A percentile compares a stretch with the other conserved stretches of the same genome.
These are phyloP conservation scores for Warburgia ugandensis DNA, from an alignment of 164 flowering plant genomes.

Conservation along the genomic window DNA sequence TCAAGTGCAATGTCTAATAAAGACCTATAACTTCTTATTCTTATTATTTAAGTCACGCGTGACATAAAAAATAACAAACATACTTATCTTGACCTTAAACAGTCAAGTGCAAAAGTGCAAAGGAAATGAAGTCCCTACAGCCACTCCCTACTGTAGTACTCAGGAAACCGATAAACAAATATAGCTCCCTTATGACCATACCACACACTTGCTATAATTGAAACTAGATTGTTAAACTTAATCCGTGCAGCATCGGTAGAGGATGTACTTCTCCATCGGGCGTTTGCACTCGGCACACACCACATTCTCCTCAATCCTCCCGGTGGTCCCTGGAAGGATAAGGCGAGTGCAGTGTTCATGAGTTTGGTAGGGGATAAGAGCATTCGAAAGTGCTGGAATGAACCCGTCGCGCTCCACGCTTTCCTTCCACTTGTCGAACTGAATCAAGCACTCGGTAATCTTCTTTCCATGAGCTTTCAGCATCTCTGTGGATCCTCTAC, in stretches of 20 bases:
- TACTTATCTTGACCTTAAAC: no score
- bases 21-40: no score
- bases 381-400: constrained; percentile 34
- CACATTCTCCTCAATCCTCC: constrained; percentile 42
- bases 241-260: constrained; percentile 59
- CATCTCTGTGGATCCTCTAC: constrained; percentile 36
- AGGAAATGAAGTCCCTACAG: no score
- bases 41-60: no score
- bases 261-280: constrained; percentile 66
- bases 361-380: constrained; percentile 25
- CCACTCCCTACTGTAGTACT: no score
- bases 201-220: no score
- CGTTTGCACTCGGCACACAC: constrained; percentile 61
- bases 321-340: constrained; percentile 46
- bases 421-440: constrained; percentile 36
- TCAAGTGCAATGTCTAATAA: no score
- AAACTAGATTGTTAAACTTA: no score
- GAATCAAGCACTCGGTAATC: constrained; percentile 19
- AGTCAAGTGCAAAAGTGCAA: no score
- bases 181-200: no score
- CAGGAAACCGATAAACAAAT: no score
- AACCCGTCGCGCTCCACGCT: constrained; percentile 26
- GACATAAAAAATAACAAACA: no score
- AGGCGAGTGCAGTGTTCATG: constrained; percentile 73
- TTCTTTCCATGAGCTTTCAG: constrained; percentile 42